phyloP scores from a whole-genome alignment of 257 asterid species.

The Fraxinus excelsior region DNA sequence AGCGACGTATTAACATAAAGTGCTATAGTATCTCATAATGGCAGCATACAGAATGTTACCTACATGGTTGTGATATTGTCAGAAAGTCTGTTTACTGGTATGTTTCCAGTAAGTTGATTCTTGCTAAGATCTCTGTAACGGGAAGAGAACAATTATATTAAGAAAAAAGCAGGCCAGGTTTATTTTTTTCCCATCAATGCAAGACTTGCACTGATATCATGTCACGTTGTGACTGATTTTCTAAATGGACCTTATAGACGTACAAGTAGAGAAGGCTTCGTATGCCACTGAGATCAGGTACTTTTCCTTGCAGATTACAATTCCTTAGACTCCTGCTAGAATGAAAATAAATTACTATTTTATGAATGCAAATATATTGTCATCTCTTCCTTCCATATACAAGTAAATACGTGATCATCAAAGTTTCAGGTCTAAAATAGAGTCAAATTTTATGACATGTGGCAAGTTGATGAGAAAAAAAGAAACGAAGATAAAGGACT shows the following conservation, averaged over 20 bases:
- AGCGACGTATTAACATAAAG: constrained; percentile 7
- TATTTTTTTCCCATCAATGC: not conserved
- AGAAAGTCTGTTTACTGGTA: constrained; percentile 39
- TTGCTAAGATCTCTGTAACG: constrained; percentile 56
- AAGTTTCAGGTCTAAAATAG: not conserved
- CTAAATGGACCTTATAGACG: constrained; percentile 14
- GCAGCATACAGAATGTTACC: constrained; percentile 15
- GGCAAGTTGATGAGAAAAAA: not conserved
- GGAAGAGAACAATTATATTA: constrained; percentile 7
- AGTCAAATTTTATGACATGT: not conserved
- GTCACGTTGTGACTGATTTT: not conserved
- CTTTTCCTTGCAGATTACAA: constrained; percentile 52
- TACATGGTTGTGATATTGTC: constrained; percentile 53
- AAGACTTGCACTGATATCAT: not conserved
- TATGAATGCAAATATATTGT: not conserved
- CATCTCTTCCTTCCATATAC: not conserved
- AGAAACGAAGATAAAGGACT: constrained; percentile 12
- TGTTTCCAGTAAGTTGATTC: constrained; percentile 42
- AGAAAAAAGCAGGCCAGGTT: not conserved
- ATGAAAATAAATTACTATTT: constrained; percentile 4
- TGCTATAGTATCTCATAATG: not conserved
- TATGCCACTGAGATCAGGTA: constrained; percentile 47
- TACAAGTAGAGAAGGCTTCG: constrained; percentile 51
- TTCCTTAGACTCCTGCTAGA: constrained; percentile 55
- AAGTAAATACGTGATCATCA: not conserved